phyloP scores from a whole-genome alignment of 345 rosid species.

The Ceriops zippeliana region DNA sequence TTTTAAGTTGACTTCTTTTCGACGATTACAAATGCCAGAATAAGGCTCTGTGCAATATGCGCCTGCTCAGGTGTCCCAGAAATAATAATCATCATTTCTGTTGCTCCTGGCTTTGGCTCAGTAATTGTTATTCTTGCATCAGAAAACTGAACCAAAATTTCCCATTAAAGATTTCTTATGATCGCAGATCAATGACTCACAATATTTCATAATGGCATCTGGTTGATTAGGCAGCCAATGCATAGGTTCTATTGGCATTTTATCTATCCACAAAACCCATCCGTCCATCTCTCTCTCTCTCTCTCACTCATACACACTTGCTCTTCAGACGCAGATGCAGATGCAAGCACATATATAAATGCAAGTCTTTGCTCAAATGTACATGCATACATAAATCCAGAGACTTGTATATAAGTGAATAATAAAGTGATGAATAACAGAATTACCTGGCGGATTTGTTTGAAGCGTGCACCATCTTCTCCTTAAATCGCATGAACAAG shows the following conservation, averaged over 20 bases:
- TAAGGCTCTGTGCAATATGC: slow-evolving; percentile 71
- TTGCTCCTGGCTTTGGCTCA: slow-evolving; percentile 58
- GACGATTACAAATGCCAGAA: slow-evolving; percentile 74
- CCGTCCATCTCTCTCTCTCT: no score
- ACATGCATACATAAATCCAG: no score
- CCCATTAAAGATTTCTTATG: slow-evolving; percentile 4
- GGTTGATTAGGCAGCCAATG: neutral
- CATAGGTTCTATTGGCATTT: neutral
- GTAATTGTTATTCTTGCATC: slow-evolving; percentile 60
- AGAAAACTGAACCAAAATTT: slow-evolving; percentile 43
- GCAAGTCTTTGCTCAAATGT: no score
- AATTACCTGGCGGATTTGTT: slow-evolving; percentile 61
- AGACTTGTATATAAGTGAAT: no score
- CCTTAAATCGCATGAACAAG: slow-evolving; percentile 60
- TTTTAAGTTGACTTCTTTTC: slow-evolving; percentile 49
- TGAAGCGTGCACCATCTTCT: slow-evolving; percentile 66
- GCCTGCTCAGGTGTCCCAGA: slow-evolving; percentile 81
- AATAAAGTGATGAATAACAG: neutral
- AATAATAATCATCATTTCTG: slow-evolving; percentile 57
- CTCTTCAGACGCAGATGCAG: no score
- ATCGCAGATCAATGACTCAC: neutral
- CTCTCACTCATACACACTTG: no score
- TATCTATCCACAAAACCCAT: neutral
- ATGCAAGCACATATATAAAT: no score
- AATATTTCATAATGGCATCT: neutral